Conservation (phyloP, 2,329 filamentous ascomycete species). For the Cercospora zeina region DNA sequence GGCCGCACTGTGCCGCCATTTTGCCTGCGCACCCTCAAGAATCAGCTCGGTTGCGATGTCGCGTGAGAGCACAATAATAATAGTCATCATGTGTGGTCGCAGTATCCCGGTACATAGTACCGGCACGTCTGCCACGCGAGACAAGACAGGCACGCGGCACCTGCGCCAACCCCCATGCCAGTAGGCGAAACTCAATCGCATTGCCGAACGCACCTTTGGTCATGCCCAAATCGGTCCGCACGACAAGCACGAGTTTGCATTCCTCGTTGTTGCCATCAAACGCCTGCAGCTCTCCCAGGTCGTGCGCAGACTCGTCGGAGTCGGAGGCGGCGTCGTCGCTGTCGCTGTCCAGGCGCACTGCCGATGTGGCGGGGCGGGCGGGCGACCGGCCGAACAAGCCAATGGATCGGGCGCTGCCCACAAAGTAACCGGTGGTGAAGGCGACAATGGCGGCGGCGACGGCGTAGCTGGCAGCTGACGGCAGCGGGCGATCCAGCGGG, state of each 20-base stretch:
- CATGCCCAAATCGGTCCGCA: constrained; percentile 94
- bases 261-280: constrained; percentile 66
- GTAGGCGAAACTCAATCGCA: constrained; percentile 6
- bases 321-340: constrained; percentile 41
- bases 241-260: constrained; percentile 90
- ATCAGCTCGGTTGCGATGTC: background rate
- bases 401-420: constrained; percentile 64
- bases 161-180: background rate
- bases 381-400: constrained; percentile 67
- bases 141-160: constrained; percentile 12
- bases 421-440: constrained; percentile 73
- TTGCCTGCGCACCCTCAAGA: constrained; percentile 68
- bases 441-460: constrained; percentile 73
- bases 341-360: constrained; percentile 29
- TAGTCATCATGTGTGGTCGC: background rate
- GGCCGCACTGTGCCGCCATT: constrained; percentile 92
- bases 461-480: constrained; percentile 61
- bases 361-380: constrained; percentile 15
- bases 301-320: constrained; percentile 39
- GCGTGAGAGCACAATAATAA: background rate
- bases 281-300: constrained; percentile 48
- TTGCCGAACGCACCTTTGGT: constrained; percentile 71
- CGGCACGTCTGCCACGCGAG: background rate
- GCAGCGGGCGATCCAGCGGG: constrained; percentile 41
- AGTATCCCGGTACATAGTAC: background rate